Evolutionary conservation across 2,329 filamentous ascomycete species (phyloP), one percentile per base, ranked within the genome.

Genomic region (Sporothrix brasiliensis): DNA sequence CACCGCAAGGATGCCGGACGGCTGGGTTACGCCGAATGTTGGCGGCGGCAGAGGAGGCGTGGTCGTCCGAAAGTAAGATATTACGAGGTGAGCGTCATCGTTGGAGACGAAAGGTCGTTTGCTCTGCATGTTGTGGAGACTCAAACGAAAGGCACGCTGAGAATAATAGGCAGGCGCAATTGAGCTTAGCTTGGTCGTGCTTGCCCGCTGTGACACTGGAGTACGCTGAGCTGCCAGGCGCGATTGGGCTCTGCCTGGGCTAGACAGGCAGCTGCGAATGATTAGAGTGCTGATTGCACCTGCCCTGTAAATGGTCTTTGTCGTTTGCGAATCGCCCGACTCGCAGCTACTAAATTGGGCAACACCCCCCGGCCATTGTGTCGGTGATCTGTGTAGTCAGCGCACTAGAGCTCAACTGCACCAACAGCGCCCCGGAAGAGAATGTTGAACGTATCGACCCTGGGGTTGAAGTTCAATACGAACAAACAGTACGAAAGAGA

Each of bases 71-170:
- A 13, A 52, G 47, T 21, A n/a, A 52, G 16, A 50, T 67, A 39
- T 54, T 39, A 67, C 50, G 65, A 39, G 44, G 27, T 14, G 47
- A 66, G 52, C 60, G 60, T 70, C 69, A 66, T 70, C 69, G 53
- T 54, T 39, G 39, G 58, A 16, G 67, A 53, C 27, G 58, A 41
- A 41, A 52, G 21, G 68, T 34, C 21, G 58, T 52, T 10, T 24
- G 44, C 14, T 60, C 50, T 60, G 19, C 30, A 21, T 19, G n/a
- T n/a, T 61, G 63, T 52, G 63, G 44, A 53, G 63, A 66, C 61
- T 4, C 4, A 41, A 27, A 65, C 19, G 60, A 65, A 49, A 30
- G 60, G 4, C 60, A 63, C 60, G 21, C 60, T 60, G 41, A 27
- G 58, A 6, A 49, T 49, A 49, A 34, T 27, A 65, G 44, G 60